Percentiles rank a stretch among this genome's conserved stretches.
Evolutionary conservation across 2,329 filamentous ascomycete species (phyloP).

Genomic region (Ophiostoma sp.): DNA sequence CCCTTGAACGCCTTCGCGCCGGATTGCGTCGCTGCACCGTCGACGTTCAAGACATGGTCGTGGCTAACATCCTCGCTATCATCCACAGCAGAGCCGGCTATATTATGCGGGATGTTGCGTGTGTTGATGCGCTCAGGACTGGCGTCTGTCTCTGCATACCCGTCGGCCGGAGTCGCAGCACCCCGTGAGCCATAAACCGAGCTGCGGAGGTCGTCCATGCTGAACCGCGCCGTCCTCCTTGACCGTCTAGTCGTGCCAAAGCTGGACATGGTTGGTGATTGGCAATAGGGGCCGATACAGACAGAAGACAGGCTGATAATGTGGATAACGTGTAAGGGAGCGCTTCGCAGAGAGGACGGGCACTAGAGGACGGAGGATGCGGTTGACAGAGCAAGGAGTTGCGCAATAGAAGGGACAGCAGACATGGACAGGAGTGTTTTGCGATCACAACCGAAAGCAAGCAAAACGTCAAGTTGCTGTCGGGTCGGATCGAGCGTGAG

Average conservation of each 20-base stretch:
- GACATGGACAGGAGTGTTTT: too few species aligned
- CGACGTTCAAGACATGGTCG: too few species aligned
- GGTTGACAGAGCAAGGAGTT: too few species aligned
- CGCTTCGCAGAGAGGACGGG: background rate
- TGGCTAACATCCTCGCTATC: constrained; percentile 33
- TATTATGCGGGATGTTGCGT: constrained; percentile 19
- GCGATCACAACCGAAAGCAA: too few species aligned
- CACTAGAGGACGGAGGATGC: too few species aligned
- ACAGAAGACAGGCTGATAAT: background rate
- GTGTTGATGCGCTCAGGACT: background rate
- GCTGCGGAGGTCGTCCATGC: constrained; percentile 19
- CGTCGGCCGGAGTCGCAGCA: background rate
- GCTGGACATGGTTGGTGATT: background rate
- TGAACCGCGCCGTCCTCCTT: constrained; percentile 13
- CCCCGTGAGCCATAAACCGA: constrained; percentile 11
- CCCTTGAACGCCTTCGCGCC: constrained; percentile 40
- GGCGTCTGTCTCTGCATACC: constrained; percentile 3
- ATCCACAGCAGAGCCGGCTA: constrained; percentile 26
- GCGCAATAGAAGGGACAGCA: too few species aligned
- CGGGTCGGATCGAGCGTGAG: too few species aligned
- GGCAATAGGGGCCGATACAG: background rate
- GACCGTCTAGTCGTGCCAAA: constrained; percentile 13
- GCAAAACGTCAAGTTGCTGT: too few species aligned
- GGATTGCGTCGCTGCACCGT: constrained; percentile 6
- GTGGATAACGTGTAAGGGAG: background rate